These are phyloP conservation scores for Exophiala sp. DNA, from an alignment of 2,329 filamentous ascomycete species.

Conservation along the genomic window DNA sequence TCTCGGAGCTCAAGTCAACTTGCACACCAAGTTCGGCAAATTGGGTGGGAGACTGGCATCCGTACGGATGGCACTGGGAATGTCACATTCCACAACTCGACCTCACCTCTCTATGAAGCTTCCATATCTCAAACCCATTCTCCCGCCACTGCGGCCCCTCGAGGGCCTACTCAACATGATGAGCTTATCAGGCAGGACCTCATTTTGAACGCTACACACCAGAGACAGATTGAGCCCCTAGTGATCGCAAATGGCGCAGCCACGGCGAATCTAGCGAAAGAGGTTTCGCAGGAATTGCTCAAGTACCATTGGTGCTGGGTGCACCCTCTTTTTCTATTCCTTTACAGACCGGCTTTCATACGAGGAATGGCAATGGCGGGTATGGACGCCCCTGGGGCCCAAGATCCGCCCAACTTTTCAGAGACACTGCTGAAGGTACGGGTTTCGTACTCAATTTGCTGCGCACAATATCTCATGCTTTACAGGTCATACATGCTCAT, in stretches of 20 bases:
- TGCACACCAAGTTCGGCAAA: slow-evolving; percentile 16
- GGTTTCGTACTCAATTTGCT: background rate
- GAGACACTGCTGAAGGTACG: slow-evolving; percentile 27
- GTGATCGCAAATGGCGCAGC: slow-evolving; percentile 27
- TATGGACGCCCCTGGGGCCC: slow-evolving; percentile 16
- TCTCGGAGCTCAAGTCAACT: slow-evolving; percentile 18
- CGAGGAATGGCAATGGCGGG: slow-evolving; percentile 26
- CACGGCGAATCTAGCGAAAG: slow-evolving; percentile 28
- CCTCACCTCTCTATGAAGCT: slow-evolving; percentile 26
- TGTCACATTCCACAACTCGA: slow-evolving; percentile 28
- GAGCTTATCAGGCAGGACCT: slow-evolving; percentile 23
- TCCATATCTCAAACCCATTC: slow-evolving; percentile 16
- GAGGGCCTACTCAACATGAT: slow-evolving; percentile 15
- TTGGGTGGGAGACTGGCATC: slow-evolving; percentile 27
- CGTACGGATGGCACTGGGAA: slow-evolving; percentile 25
- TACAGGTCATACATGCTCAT: slow-evolving; percentile 26
- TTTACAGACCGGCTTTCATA: slow-evolving; percentile 32
- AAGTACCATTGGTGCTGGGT: slow-evolving; percentile 32
- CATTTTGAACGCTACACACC: slow-evolving; percentile 23
- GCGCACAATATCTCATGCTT: background rate
- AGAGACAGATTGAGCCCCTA: slow-evolving; percentile 25
- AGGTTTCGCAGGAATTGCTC: slow-evolving; percentile 28
- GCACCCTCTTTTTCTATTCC: slow-evolving; percentile 31
- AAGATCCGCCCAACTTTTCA: slow-evolving; percentile 29
- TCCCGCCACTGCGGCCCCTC: slow-evolving; percentile 1